Percentiles rank a stretch among this genome's conserved stretches.
phyloP scores from a whole-genome alignment of 495 filamentous ascomycete species.

The Aspergillus saccharolyticus region DNA sequence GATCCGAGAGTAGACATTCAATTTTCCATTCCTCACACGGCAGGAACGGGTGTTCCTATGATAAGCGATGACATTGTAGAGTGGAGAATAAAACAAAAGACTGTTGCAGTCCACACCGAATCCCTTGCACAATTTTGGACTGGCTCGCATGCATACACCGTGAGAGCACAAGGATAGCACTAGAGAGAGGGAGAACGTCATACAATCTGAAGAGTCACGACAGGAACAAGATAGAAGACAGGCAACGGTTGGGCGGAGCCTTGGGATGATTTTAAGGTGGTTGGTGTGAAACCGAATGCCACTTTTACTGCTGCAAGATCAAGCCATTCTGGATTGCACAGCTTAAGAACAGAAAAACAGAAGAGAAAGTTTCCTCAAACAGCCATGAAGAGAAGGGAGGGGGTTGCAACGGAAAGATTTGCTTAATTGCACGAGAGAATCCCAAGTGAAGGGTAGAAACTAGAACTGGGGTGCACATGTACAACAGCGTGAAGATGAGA shows the following conservation, averaged over 20 bases:
- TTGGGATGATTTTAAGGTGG: background rate
- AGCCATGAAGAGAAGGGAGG: background rate
- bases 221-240: background rate
- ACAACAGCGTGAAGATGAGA: constrained; percentile 5
- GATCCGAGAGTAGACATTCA: background rate
- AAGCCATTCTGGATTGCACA: background rate
- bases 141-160: background rate
- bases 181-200: background rate
- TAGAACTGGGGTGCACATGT: constrained; percentile 4
- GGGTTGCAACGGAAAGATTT: background rate
- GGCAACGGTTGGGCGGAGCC: background rate
- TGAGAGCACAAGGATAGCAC: background rate
- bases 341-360: background rate
- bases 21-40: background rate
- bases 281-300: background rate
- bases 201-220: background rate
- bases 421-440: background rate
- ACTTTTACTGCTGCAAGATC: background rate
- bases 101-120: background rate
- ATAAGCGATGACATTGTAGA: background rate
- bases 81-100: background rate
- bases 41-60: background rate
- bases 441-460: background rate
- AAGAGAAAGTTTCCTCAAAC: background rate
- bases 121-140: background rate